These are phyloP conservation scores for Cymbidium sinense DNA, from an alignment of 106 monocot species.

Conservation along the genomic window DNA sequence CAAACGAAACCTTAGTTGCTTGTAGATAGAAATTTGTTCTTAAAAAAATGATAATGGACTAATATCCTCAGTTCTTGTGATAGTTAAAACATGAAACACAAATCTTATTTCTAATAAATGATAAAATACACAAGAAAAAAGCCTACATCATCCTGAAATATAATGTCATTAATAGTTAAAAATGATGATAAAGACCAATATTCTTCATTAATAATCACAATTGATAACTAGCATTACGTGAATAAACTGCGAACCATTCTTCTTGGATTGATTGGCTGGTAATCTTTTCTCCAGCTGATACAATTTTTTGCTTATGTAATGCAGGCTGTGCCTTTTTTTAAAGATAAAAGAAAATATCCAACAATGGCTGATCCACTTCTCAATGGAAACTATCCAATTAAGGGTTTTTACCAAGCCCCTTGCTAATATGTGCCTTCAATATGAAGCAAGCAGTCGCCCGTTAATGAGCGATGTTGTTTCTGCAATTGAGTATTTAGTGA, in stretches of 20 bases:
- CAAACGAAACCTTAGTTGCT: too few relatives aligned
- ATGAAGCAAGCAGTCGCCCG: constrained; percentile 39
- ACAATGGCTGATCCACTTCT: constrained; percentile 43
- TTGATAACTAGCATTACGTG: not conserved
- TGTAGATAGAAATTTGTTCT: too few relatives aligned
- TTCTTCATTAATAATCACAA: too few relatives aligned
- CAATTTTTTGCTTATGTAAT: not conserved
- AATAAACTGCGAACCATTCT: not conserved
- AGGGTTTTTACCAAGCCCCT: constrained; percentile 44
- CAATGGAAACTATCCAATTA: constrained; percentile 28
- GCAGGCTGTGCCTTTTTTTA: constrained; percentile 39
- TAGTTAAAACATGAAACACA: not conserved
- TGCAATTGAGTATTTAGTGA: constrained; percentile 32
- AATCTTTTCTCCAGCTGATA: not conserved
- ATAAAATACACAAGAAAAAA: not conserved
- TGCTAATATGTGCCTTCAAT: constrained; percentile 48
- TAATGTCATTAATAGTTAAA: not conserved
- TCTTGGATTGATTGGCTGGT: not conserved
- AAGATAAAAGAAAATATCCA: constrained; percentile 36
- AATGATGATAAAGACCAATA: not conserved
- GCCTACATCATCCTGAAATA: not conserved
- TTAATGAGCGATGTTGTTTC: constrained; percentile 41
- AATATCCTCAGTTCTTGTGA: not conserved
- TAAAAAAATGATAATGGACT: not conserved
- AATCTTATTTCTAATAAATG: not conserved